A percentile compares a stretch with the other conserved stretches of the same genome.
Evolutionary conservation across 2,329 filamentous ascomycete genomes (phyloP).

Genomic region (Botryotinia calthae): DNA sequence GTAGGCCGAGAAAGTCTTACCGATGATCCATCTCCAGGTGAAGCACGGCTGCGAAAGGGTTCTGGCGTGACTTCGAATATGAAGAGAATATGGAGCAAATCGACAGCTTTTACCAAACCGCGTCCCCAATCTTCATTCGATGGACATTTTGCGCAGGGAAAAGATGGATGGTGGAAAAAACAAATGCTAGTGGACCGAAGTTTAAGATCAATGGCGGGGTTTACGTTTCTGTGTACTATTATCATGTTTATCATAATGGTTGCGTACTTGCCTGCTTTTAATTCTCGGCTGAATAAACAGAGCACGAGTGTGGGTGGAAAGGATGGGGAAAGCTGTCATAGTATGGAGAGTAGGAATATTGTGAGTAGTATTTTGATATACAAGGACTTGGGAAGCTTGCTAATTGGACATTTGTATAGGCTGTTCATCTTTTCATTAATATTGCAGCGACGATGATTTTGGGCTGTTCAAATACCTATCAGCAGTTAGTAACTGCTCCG

Average conservation of each 20-base stretch:
- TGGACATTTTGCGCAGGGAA: slow-evolving; percentile 29
- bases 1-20: neutral
- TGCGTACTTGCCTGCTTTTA: slow-evolving; percentile 25
- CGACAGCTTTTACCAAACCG: neutral
- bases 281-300: slow-evolving; percentile 19
- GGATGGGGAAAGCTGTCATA: slow-evolving; percentile 26
- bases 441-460: slow-evolving; percentile 30
- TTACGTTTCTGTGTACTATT: slow-evolving; percentile 25
- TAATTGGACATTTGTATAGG: slow-evolving; percentile 4
- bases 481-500: slow-evolving; percentile 27
- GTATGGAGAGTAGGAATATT: slow-evolving; percentile 24
- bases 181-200: slow-evolving; percentile 30
- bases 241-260: slow-evolving; percentile 28
- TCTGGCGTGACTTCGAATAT: neutral
- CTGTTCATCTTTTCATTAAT: slow-evolving; percentile 28
- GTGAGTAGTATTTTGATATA: slow-evolving; percentile 13
- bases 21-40: neutral
- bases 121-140: slow-evolving; percentile 21
- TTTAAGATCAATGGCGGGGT: slow-evolving; percentile 27
- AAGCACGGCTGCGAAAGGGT: neutral
- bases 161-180: slow-evolving; percentile 29
- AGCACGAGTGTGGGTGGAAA: slow-evolving; percentile 25
- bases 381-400: neutral
- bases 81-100: slow-evolving; percentile 9
- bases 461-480: slow-evolving; percentile 31